These are phyloP conservation scores for Acanthamoeba rhysodes DNA, from an alignment of 208 protist species.

Conservation along the genomic window DNA sequence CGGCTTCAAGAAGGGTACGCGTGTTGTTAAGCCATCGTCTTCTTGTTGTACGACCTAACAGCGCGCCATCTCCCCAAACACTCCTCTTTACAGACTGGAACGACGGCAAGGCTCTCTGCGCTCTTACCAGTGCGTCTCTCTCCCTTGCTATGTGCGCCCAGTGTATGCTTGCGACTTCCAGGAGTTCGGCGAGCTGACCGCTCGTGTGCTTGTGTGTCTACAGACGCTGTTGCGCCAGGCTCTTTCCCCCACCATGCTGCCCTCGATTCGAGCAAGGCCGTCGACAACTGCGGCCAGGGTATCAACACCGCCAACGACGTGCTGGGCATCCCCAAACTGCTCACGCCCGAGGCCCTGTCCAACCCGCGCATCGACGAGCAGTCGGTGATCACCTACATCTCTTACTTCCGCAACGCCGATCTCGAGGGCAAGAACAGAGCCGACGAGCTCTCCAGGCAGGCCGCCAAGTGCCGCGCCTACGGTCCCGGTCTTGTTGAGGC, in stretches of 20 bases:
- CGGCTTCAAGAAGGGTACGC: constrained; percentile 72
- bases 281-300: constrained; percentile 57
- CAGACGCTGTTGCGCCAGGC: constrained; percentile 66
- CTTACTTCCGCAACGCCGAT: constrained; percentile 71
- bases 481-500: constrained; percentile 18
- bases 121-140: constrained; percentile 44
- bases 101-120: constrained; percentile 65
- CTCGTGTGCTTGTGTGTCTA: background rate
- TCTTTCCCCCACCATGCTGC: constrained; percentile 17
- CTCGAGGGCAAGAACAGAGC: constrained; percentile 16
- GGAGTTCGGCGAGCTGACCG: background rate
- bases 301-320: constrained; percentile 52
- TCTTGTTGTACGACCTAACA: no score
- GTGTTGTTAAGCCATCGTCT: background rate
- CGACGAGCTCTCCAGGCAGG: constrained; percentile 28
- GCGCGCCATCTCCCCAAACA: background rate
- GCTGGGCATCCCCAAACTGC: constrained; percentile 28
- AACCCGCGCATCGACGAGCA: constrained; percentile 66
- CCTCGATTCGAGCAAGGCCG: constrained; percentile 42
- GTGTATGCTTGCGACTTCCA: background rate
- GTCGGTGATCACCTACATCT: constrained; percentile 71
- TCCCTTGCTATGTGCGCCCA: background rate
- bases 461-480: constrained; percentile 35
- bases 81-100: constrained; percentile 54
- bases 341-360: constrained; percentile 36